phyloP scores from a whole-genome alignment of 2,329 filamentous ascomycete genomes.

The Pyricularia pennisetigena region DNA sequence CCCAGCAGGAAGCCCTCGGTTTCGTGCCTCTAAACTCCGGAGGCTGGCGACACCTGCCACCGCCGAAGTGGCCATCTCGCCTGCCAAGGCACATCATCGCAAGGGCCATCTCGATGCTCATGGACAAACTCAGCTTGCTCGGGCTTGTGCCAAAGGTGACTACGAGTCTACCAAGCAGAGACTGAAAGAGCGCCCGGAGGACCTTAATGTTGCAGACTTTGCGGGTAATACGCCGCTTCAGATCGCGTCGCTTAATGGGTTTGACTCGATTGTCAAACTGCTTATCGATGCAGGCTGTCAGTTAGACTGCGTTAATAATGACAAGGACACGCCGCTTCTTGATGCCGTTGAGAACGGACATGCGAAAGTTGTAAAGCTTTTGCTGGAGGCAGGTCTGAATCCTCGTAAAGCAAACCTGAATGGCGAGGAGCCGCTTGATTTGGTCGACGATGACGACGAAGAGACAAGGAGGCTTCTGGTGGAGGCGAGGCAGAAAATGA shows the following conservation, averaged over 20 bases:
- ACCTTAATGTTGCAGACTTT: constrained; percentile 83
- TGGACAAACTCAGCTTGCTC: constrained; percentile 81
- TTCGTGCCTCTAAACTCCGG: constrained; percentile 47
- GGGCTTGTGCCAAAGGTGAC: constrained; percentile 79
- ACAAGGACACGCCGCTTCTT: constrained; percentile 86
- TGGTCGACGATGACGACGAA: constrained; percentile 61
- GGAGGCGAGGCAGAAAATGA: constrained; percentile 45
- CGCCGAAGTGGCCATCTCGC: constrained; percentile 51
- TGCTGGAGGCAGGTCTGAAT: constrained; percentile 82
- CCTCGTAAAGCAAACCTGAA: constrained; percentile 86
- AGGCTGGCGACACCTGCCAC: constrained; percentile 45
- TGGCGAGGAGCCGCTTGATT: constrained; percentile 82
- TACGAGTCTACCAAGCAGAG: constrained; percentile 68
- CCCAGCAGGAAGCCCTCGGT: constrained; percentile 48
- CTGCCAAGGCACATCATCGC: constrained; percentile 59
- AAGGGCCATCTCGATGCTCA: constrained; percentile 89
- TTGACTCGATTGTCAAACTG: constrained; percentile 77
- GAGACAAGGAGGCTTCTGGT: constrained; percentile 65
- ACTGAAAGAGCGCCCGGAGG: constrained; percentile 70
- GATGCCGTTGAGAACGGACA: constrained; percentile 97
- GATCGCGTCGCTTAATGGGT: constrained; percentile 82
- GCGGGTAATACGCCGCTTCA: constrained; percentile 95
- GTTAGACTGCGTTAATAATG: constrained; percentile 67
- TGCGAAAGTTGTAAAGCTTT: constrained; percentile 72
- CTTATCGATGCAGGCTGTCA: constrained; percentile 78